phyloP scores from a whole-genome alignment of 2,329 filamentous ascomycete genomes.

The Penicillium sp. region DNA sequence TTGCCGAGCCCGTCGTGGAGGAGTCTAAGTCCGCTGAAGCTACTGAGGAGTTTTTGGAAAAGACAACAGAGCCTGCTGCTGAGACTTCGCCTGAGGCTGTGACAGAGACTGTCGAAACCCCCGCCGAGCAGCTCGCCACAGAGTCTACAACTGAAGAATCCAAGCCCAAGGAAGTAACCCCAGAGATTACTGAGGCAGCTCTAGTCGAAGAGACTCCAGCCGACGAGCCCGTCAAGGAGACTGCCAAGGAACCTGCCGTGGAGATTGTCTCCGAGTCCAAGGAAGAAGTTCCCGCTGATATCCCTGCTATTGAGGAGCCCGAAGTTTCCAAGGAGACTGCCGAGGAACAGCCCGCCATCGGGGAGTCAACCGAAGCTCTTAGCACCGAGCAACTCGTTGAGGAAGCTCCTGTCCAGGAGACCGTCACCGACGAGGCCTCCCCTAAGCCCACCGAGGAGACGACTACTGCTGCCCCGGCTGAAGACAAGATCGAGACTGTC shows the following conservation, averaged over 20 bases:
- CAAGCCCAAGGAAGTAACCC: constrained; percentile 6
- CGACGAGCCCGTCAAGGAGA: constrained; percentile 12
- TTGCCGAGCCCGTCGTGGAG: not conserved
- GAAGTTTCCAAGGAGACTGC: not conserved
- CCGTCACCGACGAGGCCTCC: not conserved
- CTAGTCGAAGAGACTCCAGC: constrained; percentile 9
- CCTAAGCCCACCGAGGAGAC: constrained; percentile 2
- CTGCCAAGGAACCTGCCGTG: constrained; percentile 6
- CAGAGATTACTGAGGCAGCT: constrained; percentile 5
- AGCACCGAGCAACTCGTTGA: not conserved
- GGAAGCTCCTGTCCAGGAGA: not conserved
- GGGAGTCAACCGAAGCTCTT: not conserved
- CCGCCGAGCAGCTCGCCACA: constrained; percentile 5
- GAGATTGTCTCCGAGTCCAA: constrained; percentile 34
- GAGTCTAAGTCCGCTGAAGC: constrained; percentile 5
- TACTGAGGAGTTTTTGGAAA: not conserved
- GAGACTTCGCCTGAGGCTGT: not conserved
- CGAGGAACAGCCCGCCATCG: not conserved
- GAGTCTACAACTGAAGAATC: constrained; percentile 15
- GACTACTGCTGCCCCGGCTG: not conserved
- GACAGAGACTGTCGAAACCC: not conserved
- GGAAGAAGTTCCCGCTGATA: constrained; percentile 2
- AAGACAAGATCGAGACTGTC: not conserved
- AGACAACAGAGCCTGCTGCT: not conserved
- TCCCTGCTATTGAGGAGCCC: constrained; percentile 27